A percentile compares a stretch with the other conserved stretches of the same genome.
phyloP scores from a whole-genome alignment of 2,329 filamentous ascomycete genomes.

The Talaromyces marneffei region DNA sequence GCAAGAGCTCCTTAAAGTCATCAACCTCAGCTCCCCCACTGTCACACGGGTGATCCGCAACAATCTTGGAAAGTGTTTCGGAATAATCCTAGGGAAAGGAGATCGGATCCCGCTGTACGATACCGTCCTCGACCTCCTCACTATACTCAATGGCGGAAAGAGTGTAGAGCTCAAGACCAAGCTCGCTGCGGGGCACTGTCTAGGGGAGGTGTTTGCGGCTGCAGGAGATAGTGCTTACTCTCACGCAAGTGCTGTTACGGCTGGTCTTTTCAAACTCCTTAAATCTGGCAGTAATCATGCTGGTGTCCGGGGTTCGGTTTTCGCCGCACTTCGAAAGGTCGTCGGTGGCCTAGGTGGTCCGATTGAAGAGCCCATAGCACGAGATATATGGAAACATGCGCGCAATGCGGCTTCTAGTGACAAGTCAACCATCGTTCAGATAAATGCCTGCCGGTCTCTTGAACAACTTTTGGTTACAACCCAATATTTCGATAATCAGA shows the following conservation, averaged over 20 bases:
- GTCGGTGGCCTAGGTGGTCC: conserved; percentile 67
- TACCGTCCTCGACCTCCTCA: conserved; percentile 81
- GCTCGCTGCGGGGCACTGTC: conserved; percentile 79
- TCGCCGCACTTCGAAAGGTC: conserved; percentile 70
- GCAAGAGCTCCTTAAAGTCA: conserved; percentile 87
- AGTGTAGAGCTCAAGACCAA: conserved; percentile 68
- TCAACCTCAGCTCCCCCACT: conserved; percentile 72
- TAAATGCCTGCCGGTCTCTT: conserved; percentile 72
- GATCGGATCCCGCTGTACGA: conserved; percentile 91
- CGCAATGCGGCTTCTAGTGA: conserved; percentile 70
- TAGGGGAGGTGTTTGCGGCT: conserved; percentile 85
- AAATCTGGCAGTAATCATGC: conserved; percentile 75
- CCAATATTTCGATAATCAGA: conserved; percentile 76
- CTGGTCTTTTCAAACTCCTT: conserved; percentile 67
- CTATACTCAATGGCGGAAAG: conserved; percentile 67
- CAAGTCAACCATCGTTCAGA: conserved; percentile 75
- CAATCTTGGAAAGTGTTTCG: conserved; percentile 78
- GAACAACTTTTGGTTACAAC: conserved; percentile 67
- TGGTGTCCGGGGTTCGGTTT: conserved; percentile 72
- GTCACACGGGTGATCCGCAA: conserved; percentile 86
- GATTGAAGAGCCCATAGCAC: conserved; percentile 76
- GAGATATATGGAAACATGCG: conserved; percentile 89
- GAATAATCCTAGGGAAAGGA: conserved; percentile 73
- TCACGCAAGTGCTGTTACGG: conserved; percentile 68
- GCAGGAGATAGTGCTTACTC: conserved; percentile 90